Conservation (phyloP, 2,329 filamentous ascomycete species). For the Trichoderma hamatum region DNA sequence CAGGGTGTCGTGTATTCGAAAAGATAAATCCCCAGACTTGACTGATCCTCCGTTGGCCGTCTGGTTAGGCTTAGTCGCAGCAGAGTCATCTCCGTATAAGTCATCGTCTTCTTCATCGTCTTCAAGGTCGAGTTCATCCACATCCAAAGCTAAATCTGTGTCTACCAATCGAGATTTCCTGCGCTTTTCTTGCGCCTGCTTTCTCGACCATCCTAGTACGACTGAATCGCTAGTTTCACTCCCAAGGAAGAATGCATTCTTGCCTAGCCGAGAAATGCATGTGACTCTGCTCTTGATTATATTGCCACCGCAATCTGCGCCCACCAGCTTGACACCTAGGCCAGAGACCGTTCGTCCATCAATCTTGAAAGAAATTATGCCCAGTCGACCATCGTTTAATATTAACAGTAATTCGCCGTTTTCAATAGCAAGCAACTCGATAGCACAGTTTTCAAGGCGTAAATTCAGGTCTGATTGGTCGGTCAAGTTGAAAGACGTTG, state of each 20-base stretch:
- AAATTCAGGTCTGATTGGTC: conserved; percentile 84
- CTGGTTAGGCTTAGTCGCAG: conserved; percentile 56
- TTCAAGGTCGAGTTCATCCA: conserved; percentile 56
- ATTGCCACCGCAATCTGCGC: conserved; percentile 63
- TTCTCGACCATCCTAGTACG: conserved; percentile 77
- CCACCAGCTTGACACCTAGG: conserved; percentile 70
- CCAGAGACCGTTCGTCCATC: conserved; percentile 92
- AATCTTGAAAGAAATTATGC: conserved; percentile 78
- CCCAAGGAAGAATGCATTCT: conserved; percentile 77
- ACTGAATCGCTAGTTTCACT: conserved; percentile 82
- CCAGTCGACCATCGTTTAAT: conserved; percentile 73
- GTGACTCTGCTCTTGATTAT: conserved; percentile 66
- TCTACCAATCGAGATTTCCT: conserved; percentile 65
- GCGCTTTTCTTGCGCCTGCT: conserved; percentile 64
- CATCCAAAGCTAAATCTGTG: conserved; percentile 53
- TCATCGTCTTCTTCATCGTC: conserved; percentile 69
- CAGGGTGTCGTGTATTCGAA: conserved; percentile 76
- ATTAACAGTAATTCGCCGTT: conserved; percentile 84
- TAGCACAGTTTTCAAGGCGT: conserved; percentile 76
- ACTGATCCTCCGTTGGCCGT: conserved; percentile 42
- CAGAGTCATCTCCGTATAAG: conserved; percentile 64
- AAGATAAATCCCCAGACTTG: conserved; percentile 67
- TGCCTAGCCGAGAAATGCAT: conserved; percentile 69
- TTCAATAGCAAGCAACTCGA: conserved; percentile 76
- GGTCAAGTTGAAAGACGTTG: conserved; percentile 79